A percentile compares a stretch with the other conserved stretches of the same genome.
Evolutionary conservation across 306 rosid genomes (phyloP).

Genomic region (Medicago ruthenica): DNA sequence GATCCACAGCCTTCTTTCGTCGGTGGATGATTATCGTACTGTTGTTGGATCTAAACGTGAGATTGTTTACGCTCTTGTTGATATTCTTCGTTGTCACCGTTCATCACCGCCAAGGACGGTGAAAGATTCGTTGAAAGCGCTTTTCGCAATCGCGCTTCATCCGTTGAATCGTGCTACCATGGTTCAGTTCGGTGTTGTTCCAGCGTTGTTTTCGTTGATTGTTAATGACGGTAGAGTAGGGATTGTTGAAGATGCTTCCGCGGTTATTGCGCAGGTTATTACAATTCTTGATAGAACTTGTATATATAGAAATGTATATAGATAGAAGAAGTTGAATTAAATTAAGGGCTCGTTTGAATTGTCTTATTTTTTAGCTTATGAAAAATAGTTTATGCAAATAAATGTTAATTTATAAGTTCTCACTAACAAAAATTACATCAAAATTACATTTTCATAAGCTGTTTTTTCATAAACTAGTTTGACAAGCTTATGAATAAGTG

Average conservation of each 20-base stretch:
- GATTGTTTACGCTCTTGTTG: conserved; percentile 70
- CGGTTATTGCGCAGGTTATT: conserved; percentile 75
- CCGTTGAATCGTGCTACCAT: conserved; percentile 63
- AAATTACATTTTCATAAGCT: too few species aligned
- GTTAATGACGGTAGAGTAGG: conserved; percentile 69
- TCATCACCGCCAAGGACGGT: conserved; percentile 69
- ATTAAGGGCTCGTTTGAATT: too few species aligned
- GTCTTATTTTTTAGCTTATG: too few species aligned
- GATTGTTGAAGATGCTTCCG: conserved; percentile 85
- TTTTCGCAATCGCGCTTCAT: conserved; percentile 78
- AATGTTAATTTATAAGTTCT: too few species aligned
- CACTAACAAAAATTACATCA: too few species aligned
- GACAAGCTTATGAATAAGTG: too few species aligned
- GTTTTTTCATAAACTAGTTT: too few species aligned
- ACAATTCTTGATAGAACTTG: too few species aligned
- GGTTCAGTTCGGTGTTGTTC: conserved; percentile 67
- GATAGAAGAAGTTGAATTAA: too few species aligned
- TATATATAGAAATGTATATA: too few species aligned
- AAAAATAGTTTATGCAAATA: too few species aligned
- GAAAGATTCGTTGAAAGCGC: conserved; percentile 84
- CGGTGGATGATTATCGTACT: conserved; percentile 67
- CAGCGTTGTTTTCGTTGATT: conserved; percentile 61
- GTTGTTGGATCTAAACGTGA: conserved; percentile 84
- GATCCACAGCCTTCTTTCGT: conserved; percentile 77
- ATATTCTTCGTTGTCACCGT: conserved; percentile 56